Evolutionary conservation across 2,329 filamentous ascomycete genomes (phyloP).

Genomic region (Esteya vermicola): DNA sequence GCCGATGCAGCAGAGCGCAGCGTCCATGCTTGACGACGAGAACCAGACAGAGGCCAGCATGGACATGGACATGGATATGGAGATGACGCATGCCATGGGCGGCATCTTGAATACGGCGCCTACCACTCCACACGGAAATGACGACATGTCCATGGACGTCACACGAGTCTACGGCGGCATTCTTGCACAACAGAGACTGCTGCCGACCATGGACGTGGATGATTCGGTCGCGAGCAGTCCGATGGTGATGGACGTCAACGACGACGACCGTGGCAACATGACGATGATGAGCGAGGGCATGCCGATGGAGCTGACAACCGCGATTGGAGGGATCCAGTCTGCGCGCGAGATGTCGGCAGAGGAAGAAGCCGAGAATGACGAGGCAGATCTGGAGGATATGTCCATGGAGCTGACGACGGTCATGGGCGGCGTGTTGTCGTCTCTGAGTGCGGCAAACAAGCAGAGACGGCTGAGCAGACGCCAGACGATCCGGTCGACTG

Average conservation of each 20-base stretch:
- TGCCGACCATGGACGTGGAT: background rate
- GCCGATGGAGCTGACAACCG: constrained; percentile 69
- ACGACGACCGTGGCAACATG: too few species aligned
- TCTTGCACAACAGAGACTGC: constrained; percentile 32
- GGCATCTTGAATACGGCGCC: constrained; percentile 20
- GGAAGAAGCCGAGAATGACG: constrained; percentile 15
- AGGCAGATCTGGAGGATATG: constrained; percentile 48
- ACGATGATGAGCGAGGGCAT: constrained; percentile 28
- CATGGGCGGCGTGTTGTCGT: constrained; percentile 37
- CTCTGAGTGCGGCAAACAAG: constrained; percentile 4
- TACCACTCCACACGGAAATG: constrained; percentile 15
- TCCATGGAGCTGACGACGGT: constrained; percentile 67
- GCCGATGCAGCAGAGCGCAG: constrained; percentile 4
- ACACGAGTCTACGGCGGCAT: constrained; percentile 74
- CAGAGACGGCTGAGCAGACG: constrained; percentile 10
- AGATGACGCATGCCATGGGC: constrained; percentile 36
- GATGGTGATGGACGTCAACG: constrained; percentile 32
- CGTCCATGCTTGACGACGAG: too few species aligned
- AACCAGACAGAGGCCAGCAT: constrained; percentile 19
- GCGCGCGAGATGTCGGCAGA: constrained; percentile 12
- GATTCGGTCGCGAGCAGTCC: constrained; percentile 13
- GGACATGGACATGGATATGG: constrained; percentile 34
- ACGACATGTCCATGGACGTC: constrained; percentile 83
- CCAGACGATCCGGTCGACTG: constrained; percentile 13
- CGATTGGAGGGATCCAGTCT: constrained; percentile 54